These are phyloP conservation scores for Ballota nigra DNA, from an alignment of 257 asterid species.

Conservation along the genomic window DNA sequence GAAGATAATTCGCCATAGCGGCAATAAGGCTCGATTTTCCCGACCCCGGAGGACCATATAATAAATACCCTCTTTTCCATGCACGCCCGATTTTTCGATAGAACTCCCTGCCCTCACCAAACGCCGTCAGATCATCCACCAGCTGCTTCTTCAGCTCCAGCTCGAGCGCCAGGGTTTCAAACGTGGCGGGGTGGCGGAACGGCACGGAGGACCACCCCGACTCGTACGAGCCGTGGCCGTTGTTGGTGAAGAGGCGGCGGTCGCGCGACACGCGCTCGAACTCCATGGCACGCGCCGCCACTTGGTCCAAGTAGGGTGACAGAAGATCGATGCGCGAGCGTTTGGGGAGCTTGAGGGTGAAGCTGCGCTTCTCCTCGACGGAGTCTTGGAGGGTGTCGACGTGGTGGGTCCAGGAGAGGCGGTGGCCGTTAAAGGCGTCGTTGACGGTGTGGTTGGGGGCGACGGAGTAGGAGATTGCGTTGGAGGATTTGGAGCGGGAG, in stretches of 20 bases:
- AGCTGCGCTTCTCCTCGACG: constrained; percentile 45
- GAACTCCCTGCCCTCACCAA: constrained; percentile 14
- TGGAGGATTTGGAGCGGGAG: constrained; percentile 48
- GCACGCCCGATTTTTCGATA: constrained; percentile 41
- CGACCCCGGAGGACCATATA: constrained; percentile 55
- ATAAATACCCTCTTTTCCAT: constrained; percentile 61
- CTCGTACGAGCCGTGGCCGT: constrained; percentile 45
- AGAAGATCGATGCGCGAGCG: constrained; percentile 31
- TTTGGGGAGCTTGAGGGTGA: constrained; percentile 49
- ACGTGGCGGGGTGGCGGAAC: constrained; percentile 56
- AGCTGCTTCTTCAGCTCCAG: constrained; percentile 41
- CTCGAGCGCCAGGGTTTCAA: constrained; percentile 55
- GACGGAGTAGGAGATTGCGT: constrained; percentile 40
- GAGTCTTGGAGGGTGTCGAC: constrained; percentile 45
- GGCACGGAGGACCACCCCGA: constrained; percentile 58
- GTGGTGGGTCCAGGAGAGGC: constrained; percentile 52
- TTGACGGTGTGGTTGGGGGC: constrained; percentile 46
- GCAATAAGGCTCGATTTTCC: constrained; percentile 68
- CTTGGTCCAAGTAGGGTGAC: constrained; percentile 36
- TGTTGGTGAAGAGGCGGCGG: constrained; percentile 49
- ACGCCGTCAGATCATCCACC: constrained; percentile 24
- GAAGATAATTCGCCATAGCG: constrained; percentile 52
- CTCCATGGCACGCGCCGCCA: constrained; percentile 39
- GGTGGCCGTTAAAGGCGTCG: constrained; percentile 41
- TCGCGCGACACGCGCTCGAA: constrained; percentile 46